A percentile compares a stretch with the other conserved stretches of the same genome.
phyloP scores from a whole-genome alignment of 257 asterid species.

The Rubia yunnanensis region DNA sequence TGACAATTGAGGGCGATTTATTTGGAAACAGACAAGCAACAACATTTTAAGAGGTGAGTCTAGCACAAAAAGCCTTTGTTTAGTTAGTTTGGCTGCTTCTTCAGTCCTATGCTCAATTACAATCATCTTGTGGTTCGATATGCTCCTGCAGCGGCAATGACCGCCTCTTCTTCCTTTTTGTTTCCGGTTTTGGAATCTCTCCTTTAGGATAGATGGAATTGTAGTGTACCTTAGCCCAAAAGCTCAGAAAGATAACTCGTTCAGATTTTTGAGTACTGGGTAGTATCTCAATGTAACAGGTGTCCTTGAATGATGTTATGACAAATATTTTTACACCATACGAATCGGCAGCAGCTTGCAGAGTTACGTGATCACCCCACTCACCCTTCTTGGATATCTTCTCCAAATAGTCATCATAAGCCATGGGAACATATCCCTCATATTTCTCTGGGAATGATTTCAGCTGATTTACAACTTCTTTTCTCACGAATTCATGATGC shows the following conservation, averaged over 20 bases:
- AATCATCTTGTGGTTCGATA: constrained; percentile 38
- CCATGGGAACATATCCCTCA: constrained; percentile 95
- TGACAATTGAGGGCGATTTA: background rate
- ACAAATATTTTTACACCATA: constrained; percentile 87
- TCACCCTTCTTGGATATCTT: constrained; percentile 88
- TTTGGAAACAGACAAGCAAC: constrained; percentile 1
- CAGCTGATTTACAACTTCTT: constrained; percentile 89
- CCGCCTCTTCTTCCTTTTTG: constrained; percentile 58
- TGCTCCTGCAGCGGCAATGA: constrained; percentile 46
- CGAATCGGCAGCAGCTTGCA: constrained; percentile 98
- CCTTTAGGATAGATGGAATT: constrained; percentile 91
- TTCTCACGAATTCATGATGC: constrained; percentile 87
- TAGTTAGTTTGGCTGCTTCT: background rate
- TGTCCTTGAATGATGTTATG: constrained; percentile 87
- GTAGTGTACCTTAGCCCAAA: constrained; percentile 98
- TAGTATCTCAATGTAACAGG: constrained; percentile 91
- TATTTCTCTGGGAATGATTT: constrained; percentile 67
- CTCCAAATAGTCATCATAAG: constrained; percentile 56
- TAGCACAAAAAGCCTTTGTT: background rate
- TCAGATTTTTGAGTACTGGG: constrained; percentile 76
- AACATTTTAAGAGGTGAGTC: background rate
- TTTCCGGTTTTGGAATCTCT: constrained; percentile 46
- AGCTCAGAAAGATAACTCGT: constrained; percentile 92
- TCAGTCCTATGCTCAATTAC: constrained; percentile 22
- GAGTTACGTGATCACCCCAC: constrained; percentile 98